Percentiles rank a stretch among this genome's conserved stretches.
Conservation (phyloP, 2,329 filamentous ascomycete genomes). For the Paraconiothyrium sp. region DNA sequence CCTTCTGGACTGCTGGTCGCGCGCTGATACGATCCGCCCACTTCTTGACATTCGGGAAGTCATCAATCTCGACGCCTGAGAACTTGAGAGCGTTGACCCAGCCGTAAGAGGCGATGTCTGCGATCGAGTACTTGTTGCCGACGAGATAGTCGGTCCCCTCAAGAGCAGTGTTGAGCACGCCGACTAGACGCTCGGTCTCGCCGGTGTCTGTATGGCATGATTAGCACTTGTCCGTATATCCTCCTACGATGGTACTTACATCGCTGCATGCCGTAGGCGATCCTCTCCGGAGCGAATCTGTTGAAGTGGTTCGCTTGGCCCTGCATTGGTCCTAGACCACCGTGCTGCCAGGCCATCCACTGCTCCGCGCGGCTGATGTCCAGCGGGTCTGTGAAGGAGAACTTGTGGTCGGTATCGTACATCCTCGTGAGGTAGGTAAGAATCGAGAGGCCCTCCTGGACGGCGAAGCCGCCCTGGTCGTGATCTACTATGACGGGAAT, state of each 20-base stretch:
- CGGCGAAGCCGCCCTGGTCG: constrained; percentile 66
- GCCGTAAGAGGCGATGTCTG: constrained; percentile 57
- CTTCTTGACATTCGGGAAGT: constrained; percentile 55
- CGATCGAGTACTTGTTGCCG: constrained; percentile 57
- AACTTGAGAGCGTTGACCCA: constrained; percentile 56
- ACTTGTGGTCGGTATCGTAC: constrained; percentile 58
- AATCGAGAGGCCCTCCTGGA: constrained; percentile 57
- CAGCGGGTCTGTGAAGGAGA: constrained; percentile 58
- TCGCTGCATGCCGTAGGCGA: constrained; percentile 56
- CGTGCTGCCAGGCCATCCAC: constrained; percentile 70
- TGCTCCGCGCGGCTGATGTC: constrained; percentile 62
- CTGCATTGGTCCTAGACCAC: constrained; percentile 56
- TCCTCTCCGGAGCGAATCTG: constrained; percentile 55
- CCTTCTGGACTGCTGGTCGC: constrained; percentile 55
- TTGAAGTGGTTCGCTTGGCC: constrained; percentile 54
- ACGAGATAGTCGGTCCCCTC: constrained; percentile 55
- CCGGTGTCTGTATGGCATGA: constrained; percentile 42
- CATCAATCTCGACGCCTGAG: constrained; percentile 52
- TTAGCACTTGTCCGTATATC: not conserved
- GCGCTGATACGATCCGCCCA: constrained; percentile 56
- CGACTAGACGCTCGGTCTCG: constrained; percentile 58
- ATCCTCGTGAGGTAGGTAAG: constrained; percentile 56
- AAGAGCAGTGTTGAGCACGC: constrained; percentile 56
- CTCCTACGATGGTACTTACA: constrained; percentile 25
- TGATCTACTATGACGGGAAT: constrained; percentile 74